Conservation (phyloP, 2,329 filamentous ascomycete species). For the Pestalotiopsis fici region DNA sequence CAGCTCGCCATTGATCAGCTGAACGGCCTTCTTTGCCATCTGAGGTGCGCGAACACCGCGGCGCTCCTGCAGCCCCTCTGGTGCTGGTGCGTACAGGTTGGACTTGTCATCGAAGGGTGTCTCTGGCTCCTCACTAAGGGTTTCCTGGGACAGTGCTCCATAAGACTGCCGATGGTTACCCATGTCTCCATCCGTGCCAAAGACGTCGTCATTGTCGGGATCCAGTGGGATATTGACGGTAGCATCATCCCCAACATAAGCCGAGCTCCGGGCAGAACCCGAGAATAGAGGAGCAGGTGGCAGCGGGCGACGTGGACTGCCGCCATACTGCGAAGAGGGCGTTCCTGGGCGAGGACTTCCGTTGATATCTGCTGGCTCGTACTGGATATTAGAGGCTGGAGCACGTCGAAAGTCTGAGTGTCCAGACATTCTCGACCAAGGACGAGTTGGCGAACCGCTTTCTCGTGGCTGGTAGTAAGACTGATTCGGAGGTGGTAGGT, state of each 20-base stretch:
- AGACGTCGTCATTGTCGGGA: conserved; percentile 69
- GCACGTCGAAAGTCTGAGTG: conserved; percentile 69
- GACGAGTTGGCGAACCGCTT: conserved; percentile 53
- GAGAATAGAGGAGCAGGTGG: conserved; percentile 88
- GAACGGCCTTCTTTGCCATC: conserved; percentile 90
- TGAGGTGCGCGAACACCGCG: conserved; percentile 85
- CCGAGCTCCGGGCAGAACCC: conserved; percentile 48
- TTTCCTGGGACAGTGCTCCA: conserved; percentile 52
- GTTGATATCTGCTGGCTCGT: conserved; percentile 87
- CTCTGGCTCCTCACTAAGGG: conserved; percentile 48
- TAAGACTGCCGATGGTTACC: conserved; percentile 61
- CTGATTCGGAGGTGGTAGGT: conserved; percentile 64
- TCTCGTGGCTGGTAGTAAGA: conserved; percentile 60
- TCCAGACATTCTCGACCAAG: conserved; percentile 49
- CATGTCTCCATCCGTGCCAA: conserved; percentile 62
- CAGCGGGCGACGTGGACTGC: conserved; percentile 82
- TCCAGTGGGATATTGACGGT: conserved; percentile 73
- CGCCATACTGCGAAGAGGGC: conserved; percentile 84
- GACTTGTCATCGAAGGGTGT: conserved; percentile 54
- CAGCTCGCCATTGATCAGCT: conserved; percentile 95
- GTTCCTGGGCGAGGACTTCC: conserved; percentile 89
- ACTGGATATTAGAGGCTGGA: conserved; percentile 69
- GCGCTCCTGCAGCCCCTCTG: conserved; percentile 81
- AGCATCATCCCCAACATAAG: conserved; percentile 64
- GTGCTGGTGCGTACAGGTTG: conserved; percentile 85